Evolutionary conservation across 1,139 yeast genomes (phyloP).

Genomic region (Zygosaccharomyces pseudobailii): DNA sequence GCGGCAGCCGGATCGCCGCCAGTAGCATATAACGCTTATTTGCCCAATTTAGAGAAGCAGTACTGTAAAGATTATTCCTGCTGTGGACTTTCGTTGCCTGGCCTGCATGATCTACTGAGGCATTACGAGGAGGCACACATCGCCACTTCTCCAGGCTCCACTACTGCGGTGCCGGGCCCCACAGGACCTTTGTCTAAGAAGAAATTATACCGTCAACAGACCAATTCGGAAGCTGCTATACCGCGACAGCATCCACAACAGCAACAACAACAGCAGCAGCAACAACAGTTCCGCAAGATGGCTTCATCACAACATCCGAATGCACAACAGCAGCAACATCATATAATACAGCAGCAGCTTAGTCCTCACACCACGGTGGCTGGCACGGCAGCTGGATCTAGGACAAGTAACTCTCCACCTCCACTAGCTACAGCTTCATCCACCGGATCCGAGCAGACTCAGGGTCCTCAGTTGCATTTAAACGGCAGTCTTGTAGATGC

Average conservation of each 20-base stretch:
- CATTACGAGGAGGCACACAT: slow-evolving; percentile 98
- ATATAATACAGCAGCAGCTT: slow-evolving; percentile 22
- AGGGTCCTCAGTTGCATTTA: slow-evolving; percentile 23
- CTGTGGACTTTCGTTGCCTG: slow-evolving; percentile 89
- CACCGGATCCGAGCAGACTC: slow-evolving; percentile 8
- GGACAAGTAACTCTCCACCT: slow-evolving; percentile 7
- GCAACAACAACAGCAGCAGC: slow-evolving; percentile 8
- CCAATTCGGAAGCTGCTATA: slow-evolving; percentile 3
- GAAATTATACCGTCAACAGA: slow-evolving; percentile 2
- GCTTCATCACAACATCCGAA: slow-evolving; percentile 2
- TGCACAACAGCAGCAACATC: slow-evolving; percentile 12
- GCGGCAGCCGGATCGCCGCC: slow-evolving; percentile 56
- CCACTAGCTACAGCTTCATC: slow-evolving; percentile 7
- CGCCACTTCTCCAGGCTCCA: slow-evolving; percentile 58
- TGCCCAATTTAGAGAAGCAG: slow-evolving; percentile 90
- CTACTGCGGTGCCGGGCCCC: slow-evolving; percentile 13
- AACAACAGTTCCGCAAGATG: slow-evolving; percentile 4
- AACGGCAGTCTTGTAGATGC: slow-evolving; percentile 51
- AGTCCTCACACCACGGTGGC: slow-evolving; percentile 5
- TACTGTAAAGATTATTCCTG: slow-evolving; percentile 95
- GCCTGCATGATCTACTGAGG: slow-evolving; percentile 84
- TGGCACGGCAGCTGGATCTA: slow-evolving; percentile 4
- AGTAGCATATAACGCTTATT: slow-evolving; percentile 60
- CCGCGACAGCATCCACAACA: slow-evolving; percentile 9
- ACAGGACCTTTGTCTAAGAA: slow-evolving; percentile 2